Conservation (phyloP, 2,329 filamentous ascomycete genomes). For the Aspergillus neotritici region DNA sequence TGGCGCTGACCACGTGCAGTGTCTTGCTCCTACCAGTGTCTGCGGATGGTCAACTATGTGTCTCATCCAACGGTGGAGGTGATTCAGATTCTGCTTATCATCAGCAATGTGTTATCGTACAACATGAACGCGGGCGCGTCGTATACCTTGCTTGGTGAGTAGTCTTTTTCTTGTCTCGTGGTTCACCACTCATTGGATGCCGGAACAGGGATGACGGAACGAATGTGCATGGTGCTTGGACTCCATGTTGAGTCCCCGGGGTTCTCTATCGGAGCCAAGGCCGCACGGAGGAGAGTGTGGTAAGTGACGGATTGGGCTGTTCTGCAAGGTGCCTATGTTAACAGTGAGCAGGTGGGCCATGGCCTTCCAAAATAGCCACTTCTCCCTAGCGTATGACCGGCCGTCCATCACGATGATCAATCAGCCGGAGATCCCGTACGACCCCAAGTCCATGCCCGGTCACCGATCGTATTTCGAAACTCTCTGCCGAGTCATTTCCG, state of each 20-base stretch:
- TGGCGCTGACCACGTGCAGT: constrained; percentile 37
- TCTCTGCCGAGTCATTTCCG: constrained; percentile 49
- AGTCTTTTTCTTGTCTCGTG: constrained; percentile 10
- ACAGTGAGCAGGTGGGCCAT: constrained; percentile 45
- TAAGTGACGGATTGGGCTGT: constrained; percentile 12
- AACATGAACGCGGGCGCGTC: constrained; percentile 61
- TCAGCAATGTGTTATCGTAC: constrained; percentile 58
- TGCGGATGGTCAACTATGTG: constrained; percentile 59
- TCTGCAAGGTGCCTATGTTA: background rate
- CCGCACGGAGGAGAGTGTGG: constrained; percentile 35
- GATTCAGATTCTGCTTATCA: constrained; percentile 57
- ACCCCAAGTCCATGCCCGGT: constrained; percentile 46
- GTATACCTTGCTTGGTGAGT: constrained; percentile 52
- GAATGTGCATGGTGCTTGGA: constrained; percentile 53
- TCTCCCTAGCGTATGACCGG: constrained; percentile 58
- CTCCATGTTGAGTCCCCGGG: constrained; percentile 51
- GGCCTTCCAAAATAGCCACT: constrained; percentile 56
- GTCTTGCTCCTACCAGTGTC: constrained; percentile 60
- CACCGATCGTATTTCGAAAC: constrained; percentile 52
- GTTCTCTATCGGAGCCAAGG: constrained; percentile 41
- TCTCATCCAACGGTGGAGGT: constrained; percentile 56
- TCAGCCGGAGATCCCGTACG: constrained; percentile 44
- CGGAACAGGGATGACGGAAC: constrained; percentile 28
- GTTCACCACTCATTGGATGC: constrained; percentile 1
- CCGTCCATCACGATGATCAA: constrained; percentile 49